Conservation (phyloP, 495 filamentous ascomycete genomes). For the Aspergillus asperescens region DNA sequence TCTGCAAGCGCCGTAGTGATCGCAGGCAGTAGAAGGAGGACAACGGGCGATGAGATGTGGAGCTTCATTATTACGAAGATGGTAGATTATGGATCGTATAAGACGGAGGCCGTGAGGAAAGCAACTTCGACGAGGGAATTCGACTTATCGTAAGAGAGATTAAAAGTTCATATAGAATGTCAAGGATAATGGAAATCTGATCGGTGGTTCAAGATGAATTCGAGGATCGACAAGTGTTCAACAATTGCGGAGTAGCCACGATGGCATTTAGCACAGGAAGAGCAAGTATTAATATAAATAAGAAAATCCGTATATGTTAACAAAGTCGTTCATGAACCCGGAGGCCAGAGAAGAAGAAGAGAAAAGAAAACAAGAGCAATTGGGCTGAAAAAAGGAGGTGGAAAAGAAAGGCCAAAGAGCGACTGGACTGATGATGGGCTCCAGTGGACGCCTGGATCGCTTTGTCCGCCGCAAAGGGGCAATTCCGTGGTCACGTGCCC, state of each 20-base stretch:
- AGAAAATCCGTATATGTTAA: background rate
- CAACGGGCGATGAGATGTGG: conserved; percentile 24
- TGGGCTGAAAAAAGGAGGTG: conserved; percentile 1
- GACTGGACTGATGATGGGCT: too few relatives aligned
- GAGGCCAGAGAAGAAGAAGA: background rate
- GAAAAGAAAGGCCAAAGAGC: conserved; percentile 5
- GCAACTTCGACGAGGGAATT: background rate
- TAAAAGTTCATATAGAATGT: background rate
- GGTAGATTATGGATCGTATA: background rate
- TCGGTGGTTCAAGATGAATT: background rate
- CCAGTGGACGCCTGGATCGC: conserved; percentile 4
- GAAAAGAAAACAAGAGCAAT: background rate
- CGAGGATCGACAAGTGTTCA: conserved; percentile 1
- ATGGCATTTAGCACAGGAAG: background rate
- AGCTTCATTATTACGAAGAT: conserved; percentile 30
- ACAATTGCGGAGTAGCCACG: background rate
- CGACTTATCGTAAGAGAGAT: background rate
- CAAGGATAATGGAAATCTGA: background rate
- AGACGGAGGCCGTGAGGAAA: background rate
- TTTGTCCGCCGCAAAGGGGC: conserved; percentile 16
- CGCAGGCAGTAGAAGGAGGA: conserved; percentile 37
- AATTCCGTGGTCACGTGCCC: conserved; percentile 5
- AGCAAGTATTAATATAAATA: background rate
- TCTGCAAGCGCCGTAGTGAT: conserved; percentile 28
- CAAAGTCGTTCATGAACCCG: background rate